phyloP scores from a whole-genome alignment of 305 asterid genomes.

The Fraxinus sp. region DNA sequence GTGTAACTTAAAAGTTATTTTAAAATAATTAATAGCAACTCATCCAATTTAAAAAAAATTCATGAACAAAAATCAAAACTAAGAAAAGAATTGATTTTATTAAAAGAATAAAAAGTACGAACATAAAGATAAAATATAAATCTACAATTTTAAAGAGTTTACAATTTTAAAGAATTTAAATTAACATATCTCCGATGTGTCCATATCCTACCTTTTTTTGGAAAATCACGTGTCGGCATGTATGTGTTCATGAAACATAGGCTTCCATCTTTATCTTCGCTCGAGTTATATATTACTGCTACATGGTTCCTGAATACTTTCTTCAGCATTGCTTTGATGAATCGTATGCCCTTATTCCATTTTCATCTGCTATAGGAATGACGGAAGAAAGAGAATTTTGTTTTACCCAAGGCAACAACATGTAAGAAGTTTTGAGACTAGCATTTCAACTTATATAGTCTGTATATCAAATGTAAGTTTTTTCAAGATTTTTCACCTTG shows the following conservation, averaged over 20 bases:
- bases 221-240: not conserved
- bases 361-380: constrained; percentile 57
- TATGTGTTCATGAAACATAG: not conserved
- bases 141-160: not conserved
- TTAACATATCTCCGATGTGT: not conserved
- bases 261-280: constrained; percentile 2
- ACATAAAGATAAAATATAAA: not conserved
- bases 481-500: constrained; percentile 28
- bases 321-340: constrained; percentile 5
- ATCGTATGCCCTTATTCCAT: constrained; percentile 24
- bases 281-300: not conserved
- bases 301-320: not conserved
- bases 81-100: not conserved
- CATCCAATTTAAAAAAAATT: not conserved
- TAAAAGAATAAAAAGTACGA: not conserved
- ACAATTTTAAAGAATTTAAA: not conserved
- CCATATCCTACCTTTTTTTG: not conserved
- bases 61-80: not conserved
- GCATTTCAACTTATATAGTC: constrained; percentile 16
- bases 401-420: constrained; percentile 79
- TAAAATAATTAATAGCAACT: not conserved
- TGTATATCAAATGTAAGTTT: constrained; percentile 13
- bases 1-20: not conserved
- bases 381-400: constrained; percentile 55
- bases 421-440: constrained; percentile 49